phyloP scores from a whole-genome alignment of 2,329 filamentous ascomycete species.

The Fusarium tjaetaba region DNA sequence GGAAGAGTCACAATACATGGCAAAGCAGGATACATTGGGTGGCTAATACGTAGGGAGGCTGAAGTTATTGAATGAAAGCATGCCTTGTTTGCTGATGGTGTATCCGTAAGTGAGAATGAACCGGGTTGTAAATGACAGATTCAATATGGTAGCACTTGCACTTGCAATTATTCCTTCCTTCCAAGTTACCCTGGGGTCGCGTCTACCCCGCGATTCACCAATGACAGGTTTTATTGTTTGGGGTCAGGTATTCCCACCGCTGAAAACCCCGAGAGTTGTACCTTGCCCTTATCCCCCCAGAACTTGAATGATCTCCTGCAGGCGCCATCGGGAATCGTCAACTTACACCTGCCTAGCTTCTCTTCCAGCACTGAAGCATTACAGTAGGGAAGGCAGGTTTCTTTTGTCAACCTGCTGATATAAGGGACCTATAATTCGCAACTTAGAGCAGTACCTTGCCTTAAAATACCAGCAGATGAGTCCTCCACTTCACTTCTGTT shows the following conservation, averaged over 20 bases:
- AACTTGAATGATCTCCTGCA: neutral
- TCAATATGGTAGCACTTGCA: constrained; percentile 1
- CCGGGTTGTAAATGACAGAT: neutral
- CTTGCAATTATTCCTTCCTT: constrained; percentile 12
- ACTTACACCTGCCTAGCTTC: neutral
- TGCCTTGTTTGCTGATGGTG: neutral
- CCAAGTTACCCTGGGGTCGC: constrained; percentile 1
- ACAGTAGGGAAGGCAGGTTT: neutral
- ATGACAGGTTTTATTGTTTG: neutral
- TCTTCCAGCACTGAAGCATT: neutral
- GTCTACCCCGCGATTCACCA: constrained; percentile 41
- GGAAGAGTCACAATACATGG: neutral
- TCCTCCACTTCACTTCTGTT: neutral
- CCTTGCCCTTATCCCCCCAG: neutral
- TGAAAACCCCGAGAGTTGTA: neutral
- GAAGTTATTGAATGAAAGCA: neutral
- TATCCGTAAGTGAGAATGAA: neutral
- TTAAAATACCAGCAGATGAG: neutral
- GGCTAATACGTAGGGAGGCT: neutral
- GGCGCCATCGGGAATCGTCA: neutral
- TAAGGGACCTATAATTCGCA: neutral
- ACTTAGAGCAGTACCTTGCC: neutral
- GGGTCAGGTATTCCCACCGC: neutral
- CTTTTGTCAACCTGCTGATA: neutral
- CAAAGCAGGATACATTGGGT: neutral